Base-by-base conservation (phyloP, 345 rosid species). In the Rhodamnia rubescens region DNA sequence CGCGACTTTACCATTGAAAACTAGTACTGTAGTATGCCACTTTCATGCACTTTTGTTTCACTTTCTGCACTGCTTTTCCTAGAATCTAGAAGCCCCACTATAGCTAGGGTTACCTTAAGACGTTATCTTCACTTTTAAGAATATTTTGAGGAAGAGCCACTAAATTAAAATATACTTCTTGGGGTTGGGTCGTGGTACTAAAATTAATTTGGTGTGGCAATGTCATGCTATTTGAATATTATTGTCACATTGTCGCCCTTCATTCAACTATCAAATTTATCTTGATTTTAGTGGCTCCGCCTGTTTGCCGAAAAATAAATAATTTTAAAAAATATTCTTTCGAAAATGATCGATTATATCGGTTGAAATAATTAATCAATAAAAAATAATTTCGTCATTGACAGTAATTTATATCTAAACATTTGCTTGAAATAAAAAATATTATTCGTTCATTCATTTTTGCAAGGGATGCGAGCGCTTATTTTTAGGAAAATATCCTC, bases 251-350 rank as follows among this genome's bases (percentile, higher is more conserved):
- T 1, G 1, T 5, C 8, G 8, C 69, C 1, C 3, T 57, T 26
- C 26, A 36, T 2, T 36, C 40, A 36, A 3, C 40, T 36, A 57
- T 26, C 32, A 57, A 57, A 57, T 57, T 57, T n/a, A 5, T n/a
- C 13, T n/a, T n/a, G 12, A 58, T 58, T 58, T n/a, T 18, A 58
- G 6, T n/a, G 8, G 32, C 14, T 58, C 32, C 8, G 0, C 0
- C 27, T 58, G 27, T 58, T 58, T 58, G 0, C 2, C 8, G 2
- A 59, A 59, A 27, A 13, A 27, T 0, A n/a, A 59, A 59, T 59
- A 8, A 59, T 27, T 26, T n/a, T 2, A 0, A 58, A n/a, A 59
- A 9, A n/a, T 13, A 12, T 0, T 12, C 11, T 56, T 9, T 10
- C 12, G 0, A 56, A 58, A 13, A 59, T 59, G 36, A 59, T 6